Percentiles rank a stretch among this genome's conserved stretches.
Evolutionary conservation across 768 basidiomycete species (phyloP).

Genomic region (Hebeloma cylindrosporum): DNA sequence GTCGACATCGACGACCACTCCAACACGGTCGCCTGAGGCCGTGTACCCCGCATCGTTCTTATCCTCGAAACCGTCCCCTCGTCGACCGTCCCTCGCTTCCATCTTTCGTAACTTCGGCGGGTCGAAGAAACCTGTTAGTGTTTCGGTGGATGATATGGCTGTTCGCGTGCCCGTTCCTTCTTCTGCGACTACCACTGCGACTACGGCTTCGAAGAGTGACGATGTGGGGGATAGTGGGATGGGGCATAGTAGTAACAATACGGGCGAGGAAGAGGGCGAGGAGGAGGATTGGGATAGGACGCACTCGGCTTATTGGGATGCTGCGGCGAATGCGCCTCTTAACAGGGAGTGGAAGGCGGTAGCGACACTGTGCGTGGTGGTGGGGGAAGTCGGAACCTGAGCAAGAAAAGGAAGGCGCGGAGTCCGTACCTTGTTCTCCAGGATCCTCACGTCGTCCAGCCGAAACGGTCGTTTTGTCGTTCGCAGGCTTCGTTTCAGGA

Average conservation of each 20-base stretch:
- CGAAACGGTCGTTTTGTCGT: conserved; percentile 44
- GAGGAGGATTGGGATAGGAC: conserved; percentile 84
- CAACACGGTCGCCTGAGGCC: too few relatives aligned
- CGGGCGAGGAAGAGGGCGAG: conserved; percentile 24
- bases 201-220: not conserved
- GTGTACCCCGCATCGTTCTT: conserved; percentile 40
- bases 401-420: conserved; percentile 15
- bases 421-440: conserved; percentile 33
- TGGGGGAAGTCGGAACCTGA: conserved; percentile 8
- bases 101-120: conserved; percentile 74
- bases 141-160: conserved; percentile 1
- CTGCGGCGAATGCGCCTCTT: conserved; percentile 33
- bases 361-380: conserved; percentile 31
- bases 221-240: not conserved
- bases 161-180: conserved; percentile 19
- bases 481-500: conserved; percentile 41
- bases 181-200: conserved; percentile 5
- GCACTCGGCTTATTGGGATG: conserved; percentile 63
- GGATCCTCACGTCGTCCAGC: conserved; percentile 6
- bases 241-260: conserved; percentile 10
- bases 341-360: conserved; percentile 21
- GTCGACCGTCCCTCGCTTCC: conserved; percentile 78
- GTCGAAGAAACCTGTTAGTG: conserved; percentile 29
- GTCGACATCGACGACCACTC: conserved; percentile 25
- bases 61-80: conserved; percentile 56